Evolutionary conservation across 768 basidiomycete genomes (phyloP).

Genomic region (Trametes meyenii): DNA sequence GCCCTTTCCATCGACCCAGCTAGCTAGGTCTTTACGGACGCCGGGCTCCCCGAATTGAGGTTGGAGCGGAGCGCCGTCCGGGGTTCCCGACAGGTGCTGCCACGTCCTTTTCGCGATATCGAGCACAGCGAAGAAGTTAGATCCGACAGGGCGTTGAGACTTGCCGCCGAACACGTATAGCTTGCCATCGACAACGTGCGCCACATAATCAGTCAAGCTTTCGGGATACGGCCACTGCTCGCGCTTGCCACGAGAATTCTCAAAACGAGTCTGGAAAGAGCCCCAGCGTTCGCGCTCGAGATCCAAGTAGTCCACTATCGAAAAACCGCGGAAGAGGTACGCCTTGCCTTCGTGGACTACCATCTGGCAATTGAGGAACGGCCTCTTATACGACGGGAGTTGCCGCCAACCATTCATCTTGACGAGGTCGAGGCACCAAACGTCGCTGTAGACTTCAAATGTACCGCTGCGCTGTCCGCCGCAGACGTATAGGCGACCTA

Average conservation of each 20-base stretch:
- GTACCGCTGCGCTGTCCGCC: slow-evolving; percentile 22
- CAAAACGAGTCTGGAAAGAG: slow-evolving; percentile 32
- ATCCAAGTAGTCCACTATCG: slow-evolving; percentile 39
- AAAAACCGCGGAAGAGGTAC: slow-evolving; percentile 40
- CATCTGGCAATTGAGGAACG: slow-evolving; percentile 20
- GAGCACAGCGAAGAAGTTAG: slow-evolving; percentile 43
- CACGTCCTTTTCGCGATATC: slow-evolving; percentile 40
- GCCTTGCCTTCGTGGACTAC: slow-evolving; percentile 36
- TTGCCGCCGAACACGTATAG: slow-evolving; percentile 45
- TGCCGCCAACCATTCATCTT: slow-evolving; percentile 24
- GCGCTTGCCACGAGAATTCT: slow-evolving; percentile 2
- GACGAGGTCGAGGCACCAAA: slow-evolving; percentile 27
- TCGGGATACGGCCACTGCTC: slow-evolving; percentile 23
- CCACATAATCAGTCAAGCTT: slow-evolving; percentile 19
- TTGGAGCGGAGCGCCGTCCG: slow-evolving; percentile 20
- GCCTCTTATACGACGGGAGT: slow-evolving; percentile 20
- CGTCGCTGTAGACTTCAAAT: slow-evolving; percentile 20
- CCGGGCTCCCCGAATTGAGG: slow-evolving; percentile 34
- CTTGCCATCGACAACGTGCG: slow-evolving; percentile 32
- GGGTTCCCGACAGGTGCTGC: slow-evolving; percentile 31
- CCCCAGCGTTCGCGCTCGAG: slow-evolving; percentile 40
- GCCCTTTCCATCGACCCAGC: slow-evolving; percentile 38
- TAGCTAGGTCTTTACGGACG: slow-evolving; percentile 37
- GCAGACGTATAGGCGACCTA: slow-evolving; percentile 25
- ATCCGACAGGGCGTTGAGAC: slow-evolving; percentile 36